Evolutionary conservation across 495 filamentous ascomycete species (phyloP), one percentile per base, ranked within the genome.

Genomic region (Aspergillus campestris): DNA sequence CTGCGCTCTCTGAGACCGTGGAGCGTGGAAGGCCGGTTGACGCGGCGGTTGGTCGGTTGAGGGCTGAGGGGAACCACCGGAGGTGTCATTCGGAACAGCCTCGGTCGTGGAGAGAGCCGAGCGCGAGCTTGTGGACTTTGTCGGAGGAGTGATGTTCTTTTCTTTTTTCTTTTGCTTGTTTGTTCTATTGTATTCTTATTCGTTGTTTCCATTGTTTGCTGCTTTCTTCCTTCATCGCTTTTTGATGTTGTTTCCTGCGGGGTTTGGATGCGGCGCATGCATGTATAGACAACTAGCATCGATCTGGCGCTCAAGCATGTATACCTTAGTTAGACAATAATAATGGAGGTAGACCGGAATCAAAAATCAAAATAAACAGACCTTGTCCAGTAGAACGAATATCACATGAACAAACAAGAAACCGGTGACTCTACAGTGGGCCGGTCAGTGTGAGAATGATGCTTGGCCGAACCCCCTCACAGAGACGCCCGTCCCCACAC

Each of bases 61-160:
- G 47, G n/a, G 40, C 39, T 8, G 61, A 58, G 8, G 51, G 60
- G 48, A 57, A 60, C 13, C 67, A 71, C 55, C 50, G 64, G 14
- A 55, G 67, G 38, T 64, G 65, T 43, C 69, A 72, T 51, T 70
- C 69, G 18, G 67, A 70, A 38, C 64, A 66, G 44, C 69, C 69
- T 33, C 57, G 66, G 24, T 50, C 66, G 12, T 72, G 69, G 69
- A 62, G 61, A 31, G 50, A 56, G 35, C 69, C 67, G 5, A 67
- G 64, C 36, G 58, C 65, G 29, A 57, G 55, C 35, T 43, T 72
- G 40, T 72, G 66, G 65, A 60, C 67, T 10, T 48, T 72, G 14
- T 30, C 52, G 52, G 69, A 69, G 45, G 55, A 61, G 31, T 59
- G 38, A 53, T 30, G 38, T 18, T 36, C 9, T 24, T 3, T 38